Conservation (phyloP, 208 protist species). For the Wallacemonas collosoma region DNA sequence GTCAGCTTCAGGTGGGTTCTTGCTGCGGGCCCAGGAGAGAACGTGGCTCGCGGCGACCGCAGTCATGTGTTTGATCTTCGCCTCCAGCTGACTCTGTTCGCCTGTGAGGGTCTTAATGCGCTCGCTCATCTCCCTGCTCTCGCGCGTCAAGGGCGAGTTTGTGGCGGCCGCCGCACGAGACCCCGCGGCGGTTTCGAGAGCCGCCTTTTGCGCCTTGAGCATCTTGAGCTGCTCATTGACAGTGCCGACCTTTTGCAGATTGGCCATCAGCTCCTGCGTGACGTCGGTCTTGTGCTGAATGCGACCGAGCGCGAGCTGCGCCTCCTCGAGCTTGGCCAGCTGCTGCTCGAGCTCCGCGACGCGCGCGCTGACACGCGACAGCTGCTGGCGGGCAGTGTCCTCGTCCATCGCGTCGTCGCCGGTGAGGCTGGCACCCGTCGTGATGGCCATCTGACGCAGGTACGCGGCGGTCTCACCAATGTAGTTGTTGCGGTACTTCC, state of each 20-base stretch:
- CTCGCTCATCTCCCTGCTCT: constrained; percentile 62
- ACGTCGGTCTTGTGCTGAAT: constrained; percentile 68
- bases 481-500: constrained; percentile 74
- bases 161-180: constrained; percentile 19
- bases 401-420: constrained; percentile 24
- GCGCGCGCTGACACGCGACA: constrained; percentile 49
- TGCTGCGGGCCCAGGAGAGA: constrained; percentile 77
- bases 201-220: constrained; percentile 49
- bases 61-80: constrained; percentile 71
- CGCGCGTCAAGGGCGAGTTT: constrained; percentile 43
- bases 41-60: constrained; percentile 57
- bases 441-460: constrained; percentile 71
- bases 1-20: constrained; percentile 70
- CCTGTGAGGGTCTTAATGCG: constrained; percentile 43
- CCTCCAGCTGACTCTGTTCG: constrained; percentile 64
- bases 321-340: constrained; percentile 55
- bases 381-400: constrained; percentile 43
- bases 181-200: constrained; percentile 34
- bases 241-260: constrained; percentile 57
- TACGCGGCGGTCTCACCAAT: constrained; percentile 79
- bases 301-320: constrained; percentile 47
- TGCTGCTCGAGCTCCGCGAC: constrained; percentile 53
- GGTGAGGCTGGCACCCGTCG: constrained; percentile 44
- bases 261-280: constrained; percentile 44
- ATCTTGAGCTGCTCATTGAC: constrained; percentile 59